phyloP scores from a whole-genome alignment of 371 early-diverging fungal genomes.

The Apophysomyces sp. region DNA sequence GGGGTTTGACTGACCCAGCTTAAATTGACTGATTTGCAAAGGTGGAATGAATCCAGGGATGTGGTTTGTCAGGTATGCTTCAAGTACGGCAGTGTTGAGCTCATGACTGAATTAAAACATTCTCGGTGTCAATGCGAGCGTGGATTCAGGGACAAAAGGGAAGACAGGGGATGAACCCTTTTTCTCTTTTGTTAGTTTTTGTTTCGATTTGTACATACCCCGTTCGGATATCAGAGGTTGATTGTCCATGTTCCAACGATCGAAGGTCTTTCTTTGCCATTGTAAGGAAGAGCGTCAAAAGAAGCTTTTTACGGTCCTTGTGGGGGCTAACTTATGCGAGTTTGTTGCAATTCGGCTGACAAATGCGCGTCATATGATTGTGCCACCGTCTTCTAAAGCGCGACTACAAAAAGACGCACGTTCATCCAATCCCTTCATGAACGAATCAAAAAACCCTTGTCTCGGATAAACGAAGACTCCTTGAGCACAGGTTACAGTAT shows the following conservation, averaged over 20 bases:
- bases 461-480: not conserved
- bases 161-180: not conserved
- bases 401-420: not conserved
- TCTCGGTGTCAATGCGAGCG: not conserved
- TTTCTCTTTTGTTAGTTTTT: not conserved
- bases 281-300: slow-evolving; percentile 1
- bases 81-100: slow-evolving; percentile 59
- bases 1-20: slow-evolving; percentile 90
- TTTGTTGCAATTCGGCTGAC: not conserved
- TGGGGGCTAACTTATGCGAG: not conserved
- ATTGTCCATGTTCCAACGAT: slow-evolving; percentile 19
- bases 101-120: slow-evolving; percentile 50
- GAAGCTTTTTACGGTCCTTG: not conserved
- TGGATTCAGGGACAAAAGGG: not conserved
- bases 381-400: not conserved
- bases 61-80: slow-evolving; percentile 50
- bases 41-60: slow-evolving; percentile 62
- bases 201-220: slow-evolving; percentile 39
- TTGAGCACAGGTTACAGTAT: too few species aligned
- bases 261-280: slow-evolving; percentile 1
- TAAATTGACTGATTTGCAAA: slow-evolving; percentile 77
- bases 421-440: not conserved
- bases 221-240: slow-evolving; percentile 31
- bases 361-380: not conserved
- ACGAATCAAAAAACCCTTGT: not conserved